phyloP scores from a whole-genome alignment of 2,329 filamentous ascomycete species.

The Camptophora hylomeconis region DNA sequence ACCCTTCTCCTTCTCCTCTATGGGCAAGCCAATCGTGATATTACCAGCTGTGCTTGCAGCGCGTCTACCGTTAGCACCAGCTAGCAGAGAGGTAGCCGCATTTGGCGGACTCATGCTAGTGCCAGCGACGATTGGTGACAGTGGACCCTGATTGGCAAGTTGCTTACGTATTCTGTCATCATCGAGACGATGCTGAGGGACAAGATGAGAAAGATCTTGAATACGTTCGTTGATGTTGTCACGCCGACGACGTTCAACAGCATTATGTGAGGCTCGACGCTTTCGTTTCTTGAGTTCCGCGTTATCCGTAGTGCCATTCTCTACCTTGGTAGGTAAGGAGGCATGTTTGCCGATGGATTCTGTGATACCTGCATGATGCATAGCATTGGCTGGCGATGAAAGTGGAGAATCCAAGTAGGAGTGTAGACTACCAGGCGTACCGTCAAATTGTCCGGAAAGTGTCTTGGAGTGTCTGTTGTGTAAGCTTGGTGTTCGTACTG shows the following conservation, averaged over 20 bases:
- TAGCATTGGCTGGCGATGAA: constrained; percentile 53
- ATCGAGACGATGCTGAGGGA: constrained; percentile 82
- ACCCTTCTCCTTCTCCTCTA: constrained; percentile 96
- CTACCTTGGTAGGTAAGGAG: constrained; percentile 80
- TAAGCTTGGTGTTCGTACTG: constrained; percentile 55
- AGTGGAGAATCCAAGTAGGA: constrained; percentile 85
- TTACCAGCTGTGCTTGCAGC: constrained; percentile 64
- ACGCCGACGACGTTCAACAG: constrained; percentile 83
- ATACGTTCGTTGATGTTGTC: constrained; percentile 99
- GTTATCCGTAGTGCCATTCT: constrained; percentile 37
- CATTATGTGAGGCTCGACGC: constrained; percentile 85
- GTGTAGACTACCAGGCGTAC: constrained; percentile 68
- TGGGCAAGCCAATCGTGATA: constrained; percentile 81
- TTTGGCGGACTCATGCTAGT: constrained; percentile 53
- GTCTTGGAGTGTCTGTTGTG: constrained; percentile 62
- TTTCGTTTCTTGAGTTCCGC: constrained; percentile 81
- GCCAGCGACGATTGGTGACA: constrained; percentile 69
- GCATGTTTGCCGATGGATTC: constrained; percentile 80
- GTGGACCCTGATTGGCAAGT: constrained; percentile 77
- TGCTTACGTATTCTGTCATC: constrained; percentile 96
- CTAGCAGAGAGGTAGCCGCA: constrained; percentile 69
- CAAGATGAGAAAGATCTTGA: constrained; percentile 85
- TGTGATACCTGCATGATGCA: constrained; percentile 60
- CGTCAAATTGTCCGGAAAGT: constrained; percentile 79
- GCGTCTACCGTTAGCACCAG: constrained; percentile 69